Evolutionary conservation across 192 early-diverging fungal genomes (phyloP), one percentile per base, ranked within the genome.

Genomic region (Entomortierella beljakovae): DNA sequence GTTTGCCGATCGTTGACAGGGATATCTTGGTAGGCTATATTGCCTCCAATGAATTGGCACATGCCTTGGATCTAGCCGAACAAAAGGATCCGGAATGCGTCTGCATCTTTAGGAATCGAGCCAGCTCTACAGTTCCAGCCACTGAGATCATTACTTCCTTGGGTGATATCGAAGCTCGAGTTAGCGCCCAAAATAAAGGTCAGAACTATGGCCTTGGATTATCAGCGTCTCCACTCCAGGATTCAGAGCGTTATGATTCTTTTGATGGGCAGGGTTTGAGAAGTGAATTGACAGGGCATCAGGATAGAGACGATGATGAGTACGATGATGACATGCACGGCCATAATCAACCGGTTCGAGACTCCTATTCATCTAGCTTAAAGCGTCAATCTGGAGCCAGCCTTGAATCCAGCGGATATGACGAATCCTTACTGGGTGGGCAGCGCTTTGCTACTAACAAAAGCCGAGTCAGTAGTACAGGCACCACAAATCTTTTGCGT

Each of bases 1-100:
- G 95, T 10, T 90, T 96, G 37, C 93, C 94, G 1, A 82, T 90
- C 80, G 65, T 91, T 25, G 68, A 84, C 22, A 67, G 83, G 49
- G 85, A 82, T 8, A 71, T 90, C 0, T 71, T 96, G 25, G 86
- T 92, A 29, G 96, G 96, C 8, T 97, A 92, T 70, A 92, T 93
- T 53, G 94, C 94, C 1, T 90, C 90, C 25, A 88, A 87, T 11
- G 96, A 97, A 71, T 70, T 97, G 23, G 84, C 89, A 34, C 91
- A 93, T 80, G 94, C 92, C 1, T 68, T 92, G 33, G 79, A 87
- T 42, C 86, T 79, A 28, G 75, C 75, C 18, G 75, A 79, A 18
- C 54, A 65, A 48, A 83, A 74, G 71, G 79, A 84, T 26, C 70
- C 75, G 11, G 70, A 66, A 54, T 82, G 81, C 2, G 59, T 76